Conservation (phyloP, 805 yeast genomes). For the Ogataea populi-albae region DNA sequence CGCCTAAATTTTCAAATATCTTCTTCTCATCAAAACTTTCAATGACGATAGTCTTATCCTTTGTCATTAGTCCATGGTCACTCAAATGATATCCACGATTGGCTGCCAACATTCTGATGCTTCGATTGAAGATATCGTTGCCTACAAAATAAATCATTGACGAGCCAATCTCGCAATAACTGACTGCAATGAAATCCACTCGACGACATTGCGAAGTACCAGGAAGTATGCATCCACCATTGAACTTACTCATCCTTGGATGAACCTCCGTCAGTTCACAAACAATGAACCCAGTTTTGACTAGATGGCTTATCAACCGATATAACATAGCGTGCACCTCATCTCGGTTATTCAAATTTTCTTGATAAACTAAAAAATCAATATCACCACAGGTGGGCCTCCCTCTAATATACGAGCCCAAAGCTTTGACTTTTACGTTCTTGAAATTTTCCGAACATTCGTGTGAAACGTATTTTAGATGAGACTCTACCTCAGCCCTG, state of each 20-base stretch:
- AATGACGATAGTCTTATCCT: slow-evolving; percentile 24
- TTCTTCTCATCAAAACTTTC: slow-evolving; percentile 43
- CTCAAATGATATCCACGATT: slow-evolving; percentile 38
- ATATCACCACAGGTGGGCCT: slow-evolving; percentile 47
- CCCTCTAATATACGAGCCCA: slow-evolving; percentile 56
- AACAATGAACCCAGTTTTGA: slow-evolving; percentile 17
- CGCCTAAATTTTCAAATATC: slow-evolving; percentile 45
- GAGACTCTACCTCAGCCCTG: slow-evolving; percentile 42
- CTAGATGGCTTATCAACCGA: slow-evolving; percentile 13
- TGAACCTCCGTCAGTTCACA: slow-evolving; percentile 22
- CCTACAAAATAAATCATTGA: slow-evolving; percentile 54
- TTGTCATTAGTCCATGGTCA: slow-evolving; percentile 41
- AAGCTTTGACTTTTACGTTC: slow-evolving; percentile 34
- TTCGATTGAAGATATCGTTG: slow-evolving; percentile 48
- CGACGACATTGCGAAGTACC: slow-evolving; percentile 41
- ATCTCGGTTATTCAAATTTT: slow-evolving; percentile 27
- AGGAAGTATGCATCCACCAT: slow-evolving; percentile 36
- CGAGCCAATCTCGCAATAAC: slow-evolving; percentile 45
- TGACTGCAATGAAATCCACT: slow-evolving; percentile 49
- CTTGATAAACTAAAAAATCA: slow-evolving; percentile 45
- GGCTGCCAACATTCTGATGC: slow-evolving; percentile 41
- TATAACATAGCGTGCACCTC: slow-evolving; percentile 16
- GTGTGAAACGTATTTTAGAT: slow-evolving; percentile 33
- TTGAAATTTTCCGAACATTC: slow-evolving; percentile 32
- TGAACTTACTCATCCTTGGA: slow-evolving; percentile 29